Evolutionary conservation across 225 moss, liverwort and hornwort species (phyloP).

Genomic region (Thuidium tamariscinum): DNA sequence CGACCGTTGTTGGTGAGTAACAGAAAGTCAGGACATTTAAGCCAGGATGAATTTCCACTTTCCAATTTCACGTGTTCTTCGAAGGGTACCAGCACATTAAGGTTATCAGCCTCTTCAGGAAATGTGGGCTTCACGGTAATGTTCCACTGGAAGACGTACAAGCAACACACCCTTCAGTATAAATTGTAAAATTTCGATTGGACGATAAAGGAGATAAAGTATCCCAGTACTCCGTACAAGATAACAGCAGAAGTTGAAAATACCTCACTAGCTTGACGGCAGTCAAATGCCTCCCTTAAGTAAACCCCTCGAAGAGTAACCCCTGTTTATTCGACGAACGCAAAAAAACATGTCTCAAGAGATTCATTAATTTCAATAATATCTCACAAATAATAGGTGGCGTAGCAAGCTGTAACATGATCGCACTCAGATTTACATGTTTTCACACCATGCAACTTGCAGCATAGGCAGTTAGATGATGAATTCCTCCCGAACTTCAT

Average conservation of each 20-base stretch:
- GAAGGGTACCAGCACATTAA: slow-evolving; percentile 62
- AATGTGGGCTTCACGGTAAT: slow-evolving; percentile 79
- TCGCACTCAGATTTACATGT: not conserved
- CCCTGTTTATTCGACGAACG: slow-evolving; percentile 17
- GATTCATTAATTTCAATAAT: not conserved
- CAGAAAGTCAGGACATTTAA: slow-evolving; percentile 89
- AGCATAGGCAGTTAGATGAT: not conserved
- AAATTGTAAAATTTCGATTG: not conserved
- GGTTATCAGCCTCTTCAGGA: slow-evolving; percentile 89
- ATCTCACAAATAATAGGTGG: not conserved
- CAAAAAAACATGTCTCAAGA: not conserved
- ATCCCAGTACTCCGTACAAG: not conserved
- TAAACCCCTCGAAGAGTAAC: slow-evolving; percentile 69
- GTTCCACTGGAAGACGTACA: slow-evolving; percentile 53
- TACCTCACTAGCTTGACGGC: slow-evolving; percentile 89
- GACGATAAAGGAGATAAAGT: not conserved
- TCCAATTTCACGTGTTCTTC: slow-evolving; percentile 88
- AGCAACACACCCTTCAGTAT: not conserved
- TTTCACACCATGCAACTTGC: not conserved
- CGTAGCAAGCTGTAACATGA: not conserved
- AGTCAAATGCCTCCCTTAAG: slow-evolving; percentile 73
- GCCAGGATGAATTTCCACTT: slow-evolving; percentile 66
- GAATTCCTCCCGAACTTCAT: not conserved
- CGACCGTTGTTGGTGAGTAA: slow-evolving; percentile 92
- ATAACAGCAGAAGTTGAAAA: not conserved